A percentile compares a stretch with the other conserved stretches of the same genome.
These are phyloP conservation scores for Diplogelasinospora grovesii DNA, from an alignment of 495 filamentous ascomycete species.

Conservation along the genomic window DNA sequence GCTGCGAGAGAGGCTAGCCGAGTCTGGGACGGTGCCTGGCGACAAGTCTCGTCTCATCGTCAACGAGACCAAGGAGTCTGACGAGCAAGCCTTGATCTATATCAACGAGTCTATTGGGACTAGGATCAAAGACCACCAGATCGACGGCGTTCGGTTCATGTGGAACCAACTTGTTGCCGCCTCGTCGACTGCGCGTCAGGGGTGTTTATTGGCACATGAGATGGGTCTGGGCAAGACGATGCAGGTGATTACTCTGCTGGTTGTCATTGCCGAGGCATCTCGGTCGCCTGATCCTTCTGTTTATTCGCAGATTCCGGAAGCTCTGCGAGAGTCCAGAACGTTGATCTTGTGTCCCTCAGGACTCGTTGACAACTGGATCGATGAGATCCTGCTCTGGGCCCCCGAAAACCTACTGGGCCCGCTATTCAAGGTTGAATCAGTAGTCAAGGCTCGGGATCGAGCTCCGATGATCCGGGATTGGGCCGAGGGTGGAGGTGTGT, in stretches of 20 bases:
- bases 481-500: conserved; percentile 59
- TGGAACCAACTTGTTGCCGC: conserved; percentile 70
- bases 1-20: conserved; percentile 37
- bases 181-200: conserved; percentile 50
- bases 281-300: conserved; percentile 50
- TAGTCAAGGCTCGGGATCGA: conserved; percentile 27
- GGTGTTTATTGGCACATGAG: conserved; percentile 81
- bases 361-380: conserved; percentile 74
- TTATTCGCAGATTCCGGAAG: conserved; percentile 56
- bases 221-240: conserved; percentile 96
- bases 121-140: conserved; percentile 50
- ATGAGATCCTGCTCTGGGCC: conserved; percentile 68
- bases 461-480: conserved; percentile 46
- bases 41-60: conserved; percentile 54
- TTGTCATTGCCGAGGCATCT: conserved; percentile 62
- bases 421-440: conserved; percentile 42
- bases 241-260: conserved; percentile 76
- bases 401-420: conserved; percentile 46
- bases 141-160: conserved; percentile 75
- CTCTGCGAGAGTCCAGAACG: conserved; percentile 54
- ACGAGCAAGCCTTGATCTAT: conserved; percentile 46
- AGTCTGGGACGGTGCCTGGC: conserved; percentile 31
- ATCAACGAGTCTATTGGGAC: conserved; percentile 41
- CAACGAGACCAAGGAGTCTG: conserved; percentile 57
- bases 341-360: conserved; percentile 70